Percentiles rank a stretch among this genome's conserved stretches.
Evolutionary conservation across 352 stramenopile genomes (phyloP).

Genomic region (Globisporangium polare): DNA sequence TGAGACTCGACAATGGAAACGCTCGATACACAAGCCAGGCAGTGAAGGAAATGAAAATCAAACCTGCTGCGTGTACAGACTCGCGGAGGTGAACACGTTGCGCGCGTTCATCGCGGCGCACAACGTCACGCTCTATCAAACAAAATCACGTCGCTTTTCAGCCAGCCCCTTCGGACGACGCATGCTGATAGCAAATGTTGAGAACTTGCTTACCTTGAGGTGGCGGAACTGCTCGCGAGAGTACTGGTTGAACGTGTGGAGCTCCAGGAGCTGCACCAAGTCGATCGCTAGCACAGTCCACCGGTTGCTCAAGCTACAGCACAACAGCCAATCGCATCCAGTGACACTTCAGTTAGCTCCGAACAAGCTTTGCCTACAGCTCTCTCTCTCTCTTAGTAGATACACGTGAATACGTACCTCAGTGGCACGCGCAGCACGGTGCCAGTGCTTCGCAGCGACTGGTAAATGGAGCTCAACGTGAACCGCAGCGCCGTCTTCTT

Average conservation of each 20-base stretch:
- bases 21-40: neutral
- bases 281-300: conserved; percentile 72
- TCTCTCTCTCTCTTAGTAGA: too few relatives aligned
- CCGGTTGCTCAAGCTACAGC: conserved; percentile 30
- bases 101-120: conserved; percentile 65
- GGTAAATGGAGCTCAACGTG: conserved; percentile 71
- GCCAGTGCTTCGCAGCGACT: conserved; percentile 46
- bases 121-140: conserved; percentile 42
- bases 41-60: neutral
- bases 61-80: conserved; percentile 37
- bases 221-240: conserved; percentile 51
- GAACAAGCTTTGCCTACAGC: too few relatives aligned
- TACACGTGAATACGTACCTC: too few relatives aligned
- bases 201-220: conserved; percentile 38
- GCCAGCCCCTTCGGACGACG: too few relatives aligned
- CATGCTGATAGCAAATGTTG: too few relatives aligned
- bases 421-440: conserved; percentile 60
- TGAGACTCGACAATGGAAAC: neutral
- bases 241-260: conserved; percentile 71
- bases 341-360: too few relatives aligned
- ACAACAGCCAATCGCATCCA: conserved; percentile 1
- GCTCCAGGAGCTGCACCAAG: conserved; percentile 51
- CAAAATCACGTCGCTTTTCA: neutral
- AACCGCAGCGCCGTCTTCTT: conserved; percentile 68
- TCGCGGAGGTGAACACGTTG: conserved; percentile 59